A percentile compares a stretch with the other conserved stretches of the same genome.
These are phyloP conservation scores for Vanrija sp. DNA, from an alignment of 1,284 basidiomycete genomes.

Conservation along the genomic window DNA sequence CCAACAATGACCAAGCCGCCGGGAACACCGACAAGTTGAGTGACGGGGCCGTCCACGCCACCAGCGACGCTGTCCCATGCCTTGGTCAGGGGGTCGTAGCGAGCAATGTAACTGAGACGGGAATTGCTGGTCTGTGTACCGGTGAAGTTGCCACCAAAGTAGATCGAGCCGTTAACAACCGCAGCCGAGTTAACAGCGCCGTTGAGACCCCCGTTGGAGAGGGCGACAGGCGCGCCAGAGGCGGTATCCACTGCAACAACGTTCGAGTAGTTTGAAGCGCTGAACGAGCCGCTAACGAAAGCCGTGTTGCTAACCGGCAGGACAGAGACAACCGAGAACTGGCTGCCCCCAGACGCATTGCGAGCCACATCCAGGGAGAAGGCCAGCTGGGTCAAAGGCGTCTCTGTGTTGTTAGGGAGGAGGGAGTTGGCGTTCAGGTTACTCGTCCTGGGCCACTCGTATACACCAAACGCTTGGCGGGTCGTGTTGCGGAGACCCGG, in stretches of 20 bases:
- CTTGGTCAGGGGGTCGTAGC: conserved; percentile 67
- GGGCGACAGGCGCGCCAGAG: conserved; percentile 50
- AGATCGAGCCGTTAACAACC: conserved; percentile 62
- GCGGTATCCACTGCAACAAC: conserved; percentile 63
- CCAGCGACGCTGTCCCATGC: conserved; percentile 67
- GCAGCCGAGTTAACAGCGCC: conserved; percentile 67
- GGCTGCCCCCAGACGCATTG: conserved; percentile 40
- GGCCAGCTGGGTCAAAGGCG: conserved; percentile 62
- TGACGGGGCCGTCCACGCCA: conserved; percentile 74
- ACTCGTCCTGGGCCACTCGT: conserved; percentile 30
- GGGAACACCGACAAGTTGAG: conserved; percentile 54
- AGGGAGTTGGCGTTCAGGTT: conserved; percentile 37
- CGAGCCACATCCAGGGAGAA: conserved; percentile 54
- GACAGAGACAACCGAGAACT: conserved; percentile 56
- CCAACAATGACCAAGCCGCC: conserved; percentile 64
- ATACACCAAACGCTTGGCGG: conserved; percentile 37
- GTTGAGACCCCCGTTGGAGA: conserved; percentile 66
- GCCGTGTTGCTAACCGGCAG: conserved; percentile 62
- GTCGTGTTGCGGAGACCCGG: not conserved
- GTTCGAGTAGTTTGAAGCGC: conserved; percentile 62
- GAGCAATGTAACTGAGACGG: conserved; percentile 62
- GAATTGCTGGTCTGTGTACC: conserved; percentile 61
- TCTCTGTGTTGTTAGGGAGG: conserved; percentile 69
- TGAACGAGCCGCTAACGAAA: conserved; percentile 77
- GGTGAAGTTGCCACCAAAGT: conserved; percentile 79